Base-by-base conservation (phyloP, 2,329 filamentous ascomycete species). In the Thelonectria olida region DNA sequence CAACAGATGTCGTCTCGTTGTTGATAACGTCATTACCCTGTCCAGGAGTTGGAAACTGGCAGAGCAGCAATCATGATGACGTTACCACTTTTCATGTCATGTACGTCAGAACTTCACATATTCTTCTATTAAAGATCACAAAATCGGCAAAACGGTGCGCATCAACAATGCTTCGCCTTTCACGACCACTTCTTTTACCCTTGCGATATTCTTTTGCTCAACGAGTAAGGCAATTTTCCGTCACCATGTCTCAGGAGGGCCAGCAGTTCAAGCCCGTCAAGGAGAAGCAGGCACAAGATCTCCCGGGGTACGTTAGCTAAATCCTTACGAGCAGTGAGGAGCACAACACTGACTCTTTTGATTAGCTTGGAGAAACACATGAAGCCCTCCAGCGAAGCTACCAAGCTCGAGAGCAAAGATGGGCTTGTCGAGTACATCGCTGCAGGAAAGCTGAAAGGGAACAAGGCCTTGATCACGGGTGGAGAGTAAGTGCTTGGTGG, bases 401-500 rank as follows among this genome's bases (percentile, higher is more conserved):
- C 42, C 2, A 45, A 45, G 42, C 23, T 45, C 4, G 42, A 45
- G n/a, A 45, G 42, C 23, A 45, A 45, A 13, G 42, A 27, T 25
- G 42, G 42, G 5, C 42, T 45, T 3, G 8, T 45, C 20, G 42
- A 45, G 42, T 27, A 45, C 15, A 25, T n/a, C 7, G 12, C 42
- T 7, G 42, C 42, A n/a, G 79, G 77, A 15, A 86, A 85, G 63
- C 72, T 87, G 45, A 79, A 79, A 31, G 80, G 78, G 7, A 80
- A 79, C 67, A 85, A 84, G 41, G 82, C 80, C 2, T 67, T 87
- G 7, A 84, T 87, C 60, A 87, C 84, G 0, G 84, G 84, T 3
- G 85, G 85, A 67, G 85, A 87, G 82, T 85, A 72, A 64, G 82
- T 74, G 7, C 31, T 7, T 0, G 4, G 5, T 15, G 9, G 6